Base-by-base conservation (phyloP, 306 rosid species). In the Fragaria vesca region DNA sequence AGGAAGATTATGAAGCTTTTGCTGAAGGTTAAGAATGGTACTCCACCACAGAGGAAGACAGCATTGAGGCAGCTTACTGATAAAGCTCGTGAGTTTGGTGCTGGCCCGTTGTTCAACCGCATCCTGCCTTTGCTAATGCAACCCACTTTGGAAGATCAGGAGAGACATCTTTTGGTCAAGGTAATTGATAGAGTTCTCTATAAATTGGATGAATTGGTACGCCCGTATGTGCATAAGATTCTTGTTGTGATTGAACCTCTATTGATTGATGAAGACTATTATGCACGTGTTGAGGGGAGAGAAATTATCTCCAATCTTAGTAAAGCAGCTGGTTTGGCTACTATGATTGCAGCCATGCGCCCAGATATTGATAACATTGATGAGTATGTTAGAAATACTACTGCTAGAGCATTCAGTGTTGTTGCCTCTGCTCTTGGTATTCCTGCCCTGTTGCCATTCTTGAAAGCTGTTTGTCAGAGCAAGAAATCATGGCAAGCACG, bases 311-410 rank as follows among this genome's bases (percentile, higher is more conserved):
- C 98, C 34, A 94, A 94, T 83, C 94, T 94, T 34, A 94, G 98
- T 85, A 94, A 94, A 85, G 98, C 98, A 20, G 98, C 98, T 80
- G 98, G 98, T 40, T 80, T 94, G 88, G 98, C 98, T 73, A 94
- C 98, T 45, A 94, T 94, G 98, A 94, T 94, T 79, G 98, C 98
- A 47, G 97, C 98, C 18, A 94, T 94, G 98, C 89, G 98, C 72
- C 97, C 97, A 6, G 98, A 94, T 82, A 94, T 94, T n/a, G 98
- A 94, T 78, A 94, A 94, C 80, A 92, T 92, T 5, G 97, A 92
- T 80, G 97, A 94, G 40, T 94, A 94, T 78, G 97, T 94, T 72
- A 92, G 98, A 83, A 94, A 92, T 63, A 94, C 97, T 18, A 94
- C 97, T 66, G 98, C 98, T 9, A 88, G 97, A 79, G 98, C 97